phyloP scores from a whole-genome alignment of 441 rosid species.

The Breynia disticha region DNA sequence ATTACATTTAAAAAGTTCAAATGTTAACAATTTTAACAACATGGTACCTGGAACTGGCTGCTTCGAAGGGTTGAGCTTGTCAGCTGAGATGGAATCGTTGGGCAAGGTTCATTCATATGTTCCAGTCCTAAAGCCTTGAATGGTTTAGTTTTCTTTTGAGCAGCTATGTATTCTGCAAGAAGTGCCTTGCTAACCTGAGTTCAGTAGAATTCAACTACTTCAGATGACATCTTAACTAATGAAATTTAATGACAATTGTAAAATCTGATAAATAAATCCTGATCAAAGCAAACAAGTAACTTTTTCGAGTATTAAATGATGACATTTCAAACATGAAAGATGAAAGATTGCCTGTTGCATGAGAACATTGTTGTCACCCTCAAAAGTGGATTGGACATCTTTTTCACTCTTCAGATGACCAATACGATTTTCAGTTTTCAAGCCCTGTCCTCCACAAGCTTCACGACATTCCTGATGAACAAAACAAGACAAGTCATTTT shows the following conservation, averaged over 20 bases:
- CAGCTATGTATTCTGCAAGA: constrained; percentile 49
- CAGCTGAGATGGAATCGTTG: constrained; percentile 57
- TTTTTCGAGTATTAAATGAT: not conserved
- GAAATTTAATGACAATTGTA: too few relatives aligned
- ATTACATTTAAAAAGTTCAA: constrained; percentile 4
- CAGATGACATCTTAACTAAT: not conserved
- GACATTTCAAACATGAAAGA: not conserved
- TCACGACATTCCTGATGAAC: constrained; percentile 80
- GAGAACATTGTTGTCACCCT: constrained; percentile 83
- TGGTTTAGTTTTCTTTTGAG: constrained; percentile 55
- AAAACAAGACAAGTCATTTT: constrained; percentile 1
- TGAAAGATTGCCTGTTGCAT: constrained; percentile 73
- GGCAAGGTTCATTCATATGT: constrained; percentile 66
- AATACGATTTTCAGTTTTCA: constrained; percentile 77
- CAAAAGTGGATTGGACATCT: constrained; percentile 89
- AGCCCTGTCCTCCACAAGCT: constrained; percentile 94
- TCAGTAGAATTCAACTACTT: constrained; percentile 9
- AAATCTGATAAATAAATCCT: not conserved
- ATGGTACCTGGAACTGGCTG: constrained; percentile 60
- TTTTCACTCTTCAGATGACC: constrained; percentile 82
- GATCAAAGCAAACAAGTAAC: not conserved
- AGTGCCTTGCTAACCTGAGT: constrained; percentile 89
- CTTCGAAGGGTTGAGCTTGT: constrained; percentile 55
- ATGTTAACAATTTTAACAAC: constrained; percentile 2
- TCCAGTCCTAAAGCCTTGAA: constrained; percentile 69